phyloP scores from a whole-genome alignment of 345 rosid genomes.

The Murraya paniculata region DNA sequence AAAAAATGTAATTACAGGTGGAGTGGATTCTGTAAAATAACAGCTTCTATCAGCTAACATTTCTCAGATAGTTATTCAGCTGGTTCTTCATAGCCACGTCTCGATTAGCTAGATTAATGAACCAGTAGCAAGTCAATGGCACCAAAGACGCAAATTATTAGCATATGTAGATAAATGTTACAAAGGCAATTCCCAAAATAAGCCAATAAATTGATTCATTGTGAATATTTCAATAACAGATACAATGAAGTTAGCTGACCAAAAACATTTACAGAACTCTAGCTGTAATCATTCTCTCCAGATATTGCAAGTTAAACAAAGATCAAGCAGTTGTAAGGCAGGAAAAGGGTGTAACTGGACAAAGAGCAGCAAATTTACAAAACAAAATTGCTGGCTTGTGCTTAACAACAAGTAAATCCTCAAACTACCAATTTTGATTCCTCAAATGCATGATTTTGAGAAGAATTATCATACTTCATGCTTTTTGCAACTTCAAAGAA shows the following conservation, averaged over 20 bases:
- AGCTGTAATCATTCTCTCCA: slow-evolving; percentile 14
- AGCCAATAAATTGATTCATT: neutral
- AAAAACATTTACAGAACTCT: slow-evolving; percentile 16
- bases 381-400: slow-evolving; percentile 11
- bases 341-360: slow-evolving; percentile 2
- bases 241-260: slow-evolving; percentile 12
- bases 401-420: slow-evolving; percentile 16
- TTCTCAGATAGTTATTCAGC: neutral
- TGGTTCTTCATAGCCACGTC: neutral
- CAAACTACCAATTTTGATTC: slow-evolving; percentile 55
- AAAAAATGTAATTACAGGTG: neutral
- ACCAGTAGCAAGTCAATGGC: neutral
- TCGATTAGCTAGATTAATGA: neutral
- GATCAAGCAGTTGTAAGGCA: slow-evolving; percentile 6
- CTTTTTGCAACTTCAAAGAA: slow-evolving; percentile 79
- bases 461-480: slow-evolving; percentile 47
- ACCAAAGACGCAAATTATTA: neutral
- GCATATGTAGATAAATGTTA: neutral
- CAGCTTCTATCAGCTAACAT: neutral
- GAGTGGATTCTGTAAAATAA: neutral
- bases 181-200: neutral
- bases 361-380: neutral
- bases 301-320: slow-evolving; percentile 15
- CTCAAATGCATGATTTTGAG: slow-evolving; percentile 40
- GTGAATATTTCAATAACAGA: neutral